Percentiles rank a stretch among this genome's conserved stretches.
Conservation (phyloP, 768 basidiomycete species). For the Hortiboletus flavorubellus region DNA sequence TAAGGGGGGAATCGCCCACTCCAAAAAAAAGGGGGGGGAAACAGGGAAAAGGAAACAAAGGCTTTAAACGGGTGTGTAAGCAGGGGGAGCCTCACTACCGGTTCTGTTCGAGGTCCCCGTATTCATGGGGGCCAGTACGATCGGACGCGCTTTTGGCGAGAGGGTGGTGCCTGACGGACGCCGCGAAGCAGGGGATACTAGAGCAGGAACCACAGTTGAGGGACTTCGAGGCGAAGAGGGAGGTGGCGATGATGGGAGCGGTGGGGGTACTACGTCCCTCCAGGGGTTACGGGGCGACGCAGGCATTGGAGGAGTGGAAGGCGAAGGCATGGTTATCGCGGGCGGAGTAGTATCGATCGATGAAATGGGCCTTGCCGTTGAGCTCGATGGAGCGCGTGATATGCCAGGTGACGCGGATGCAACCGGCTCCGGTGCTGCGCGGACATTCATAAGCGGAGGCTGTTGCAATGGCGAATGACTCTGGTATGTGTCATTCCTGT, state of each 20-base stretch:
- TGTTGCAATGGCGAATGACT: background rate
- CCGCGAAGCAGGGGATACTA: background rate
- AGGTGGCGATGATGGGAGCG: background rate
- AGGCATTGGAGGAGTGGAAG: background rate
- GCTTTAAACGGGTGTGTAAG: conserved; percentile 24
- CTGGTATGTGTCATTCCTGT: background rate
- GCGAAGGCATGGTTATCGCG: background rate
- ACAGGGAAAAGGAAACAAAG: too few relatives aligned
- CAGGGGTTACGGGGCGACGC: background rate
- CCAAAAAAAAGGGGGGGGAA: too few relatives aligned
- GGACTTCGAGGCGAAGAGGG: background rate
- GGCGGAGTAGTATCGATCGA: background rate
- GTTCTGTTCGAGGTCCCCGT: conserved; percentile 12
- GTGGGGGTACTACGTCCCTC: background rate
- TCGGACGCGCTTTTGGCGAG: background rate
- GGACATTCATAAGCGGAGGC: background rate
- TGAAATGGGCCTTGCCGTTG: background rate
- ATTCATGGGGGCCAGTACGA: conserved; percentile 1
- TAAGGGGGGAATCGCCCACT: too few relatives aligned
- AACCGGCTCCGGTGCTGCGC: background rate
- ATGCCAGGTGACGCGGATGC: background rate
- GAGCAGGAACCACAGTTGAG: background rate
- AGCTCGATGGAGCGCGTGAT: background rate
- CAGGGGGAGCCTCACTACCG: conserved; percentile 23
- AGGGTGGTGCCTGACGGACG: background rate